A percentile compares a stretch with the other conserved stretches of the same genome.
Evolutionary conservation across 2,329 filamentous ascomycete genomes (phyloP).

Genomic region (Trichoderma sp.): DNA sequence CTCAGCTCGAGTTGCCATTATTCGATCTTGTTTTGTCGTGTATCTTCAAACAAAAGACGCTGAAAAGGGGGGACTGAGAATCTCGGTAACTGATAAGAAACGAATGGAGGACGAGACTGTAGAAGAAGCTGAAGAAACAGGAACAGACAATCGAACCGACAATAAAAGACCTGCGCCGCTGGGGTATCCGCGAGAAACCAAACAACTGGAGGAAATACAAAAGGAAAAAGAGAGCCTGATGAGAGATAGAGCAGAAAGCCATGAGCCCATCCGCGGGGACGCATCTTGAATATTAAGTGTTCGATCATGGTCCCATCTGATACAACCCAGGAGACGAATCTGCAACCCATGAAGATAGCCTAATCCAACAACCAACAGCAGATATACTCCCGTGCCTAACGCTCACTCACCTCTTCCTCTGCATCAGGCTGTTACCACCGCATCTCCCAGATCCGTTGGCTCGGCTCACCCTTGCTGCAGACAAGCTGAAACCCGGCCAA

Average conservation of each 20-base stretch:
- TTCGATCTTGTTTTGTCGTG: no score
- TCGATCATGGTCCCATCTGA: not conserved
- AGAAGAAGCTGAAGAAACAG: not conserved
- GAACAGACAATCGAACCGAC: no score
- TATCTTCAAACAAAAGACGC: not conserved
- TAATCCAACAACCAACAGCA: slow-evolving; percentile 9
- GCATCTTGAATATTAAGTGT: not conserved
- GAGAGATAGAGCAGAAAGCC: not conserved
- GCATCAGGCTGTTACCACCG: not conserved
- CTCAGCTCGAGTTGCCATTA: not conserved
- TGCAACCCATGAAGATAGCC: no score
- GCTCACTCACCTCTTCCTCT: not conserved
- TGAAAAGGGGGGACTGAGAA: not conserved
- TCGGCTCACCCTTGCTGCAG: not conserved
- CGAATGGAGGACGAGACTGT: not conserved
- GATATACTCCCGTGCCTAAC: not conserved
- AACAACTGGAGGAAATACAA: not conserved
- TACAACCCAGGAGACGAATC: not conserved
- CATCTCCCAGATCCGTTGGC: not conserved
- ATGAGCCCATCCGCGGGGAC: not conserved
- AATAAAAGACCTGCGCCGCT: no score
- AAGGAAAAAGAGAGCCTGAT: not conserved
- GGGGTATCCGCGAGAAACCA: not conserved
- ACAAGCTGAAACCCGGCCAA: slow-evolving; percentile 1
- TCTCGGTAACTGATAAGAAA: not conserved